Evolutionary conservation across 2,329 filamentous ascomycete species (phyloP), one percentile per base, ranked within the genome.

Genomic region (Diplodia seriata): DNA sequence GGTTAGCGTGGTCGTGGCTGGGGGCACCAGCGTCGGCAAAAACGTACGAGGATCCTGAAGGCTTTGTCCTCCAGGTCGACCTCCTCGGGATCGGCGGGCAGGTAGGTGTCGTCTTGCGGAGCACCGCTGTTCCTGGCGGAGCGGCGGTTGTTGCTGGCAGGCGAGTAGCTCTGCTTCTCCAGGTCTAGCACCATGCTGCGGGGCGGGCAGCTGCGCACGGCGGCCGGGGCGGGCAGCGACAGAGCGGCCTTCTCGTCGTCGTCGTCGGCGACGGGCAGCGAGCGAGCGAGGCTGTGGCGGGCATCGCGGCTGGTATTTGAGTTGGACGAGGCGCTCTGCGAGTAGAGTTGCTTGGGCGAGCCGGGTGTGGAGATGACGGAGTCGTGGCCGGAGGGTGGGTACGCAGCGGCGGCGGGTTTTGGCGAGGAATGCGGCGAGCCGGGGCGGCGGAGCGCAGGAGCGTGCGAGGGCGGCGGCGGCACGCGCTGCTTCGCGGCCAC

Each of bases 11-110:
- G 36, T 4, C 15, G 23, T 23, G 40, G n/a, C 2, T n/a, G 38
- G n/a, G 29, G 33, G 64, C 14, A 14, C 33, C 20, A 7, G 12
- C 8, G 36, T 20, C 12, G 33, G 59, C 47, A 31, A 26, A 29
- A 43, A 70, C 76, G 57, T 77, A 80, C 79, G 70, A 83, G 73
- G 23, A 83, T 76, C 70, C 79, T 78, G 69, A 81, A 73, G n/a
- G 81, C 78, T 68, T 82, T 82, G 57, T 79, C 75, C 69, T 83
- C 79, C 29, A 82, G 78, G 6, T 76, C 70, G 57, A 76, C 75
- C 57, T 79, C 77, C 36, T 75, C 75, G 40, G 78, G 78, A 38
- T 80, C 76, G 69, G 73, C 54, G 18, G 65, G 38, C n/a, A 36
- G n/a, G 33, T 67, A 74, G 38, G 78, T 76, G 59, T 79, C 76